These are phyloP conservation scores for Pseudevernia furfuracea DNA, from an alignment of 495 filamentous ascomycete genomes.

Conservation along the genomic window DNA sequence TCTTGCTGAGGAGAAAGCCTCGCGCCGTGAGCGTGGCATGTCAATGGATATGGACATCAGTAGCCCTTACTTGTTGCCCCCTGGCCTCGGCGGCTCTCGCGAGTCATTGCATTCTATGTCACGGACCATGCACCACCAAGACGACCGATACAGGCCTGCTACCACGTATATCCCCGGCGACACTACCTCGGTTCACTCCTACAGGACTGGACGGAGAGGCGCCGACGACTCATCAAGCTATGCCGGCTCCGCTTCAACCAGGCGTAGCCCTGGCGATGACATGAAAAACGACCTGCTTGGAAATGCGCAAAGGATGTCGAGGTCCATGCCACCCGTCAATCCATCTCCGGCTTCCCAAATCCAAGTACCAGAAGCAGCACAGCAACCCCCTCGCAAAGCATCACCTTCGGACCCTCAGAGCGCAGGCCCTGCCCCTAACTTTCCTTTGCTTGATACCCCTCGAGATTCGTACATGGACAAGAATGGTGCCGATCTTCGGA, in stretches of 20 bases:
- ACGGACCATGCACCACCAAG: slow-evolving; percentile 55
- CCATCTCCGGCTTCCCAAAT: slow-evolving; percentile 28
- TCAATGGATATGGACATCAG: slow-evolving; percentile 76
- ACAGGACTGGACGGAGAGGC: slow-evolving; percentile 35
- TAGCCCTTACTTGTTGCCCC: slow-evolving; percentile 86
- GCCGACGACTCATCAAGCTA: slow-evolving; percentile 58
- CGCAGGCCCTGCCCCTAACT: slow-evolving; percentile 25
- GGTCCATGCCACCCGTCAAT: slow-evolving; percentile 48
- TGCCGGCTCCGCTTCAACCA: slow-evolving; percentile 44
- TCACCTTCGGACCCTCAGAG: slow-evolving; percentile 20
- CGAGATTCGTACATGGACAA: slow-evolving; percentile 33
- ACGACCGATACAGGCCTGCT: slow-evolving; percentile 81
- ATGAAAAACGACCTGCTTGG: slow-evolving; percentile 53
- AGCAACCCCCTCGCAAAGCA: slow-evolving; percentile 21
- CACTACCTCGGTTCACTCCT: slow-evolving; percentile 49
- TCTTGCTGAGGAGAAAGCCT: slow-evolving; percentile 35
- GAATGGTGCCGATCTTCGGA: slow-evolving; percentile 31
- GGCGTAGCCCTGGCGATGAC: slow-evolving; percentile 38
- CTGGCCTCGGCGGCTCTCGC: slow-evolving; percentile 63
- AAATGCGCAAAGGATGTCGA: slow-evolving; percentile 59
- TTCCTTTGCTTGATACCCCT: slow-evolving; percentile 22
- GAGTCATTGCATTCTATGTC: slow-evolving; percentile 82
- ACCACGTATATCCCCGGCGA: slow-evolving; percentile 52
- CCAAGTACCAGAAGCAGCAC: slow-evolving; percentile 20
- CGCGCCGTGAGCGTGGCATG: slow-evolving; percentile 58